Evolutionary conservation across 2,329 filamentous ascomycete genomes (phyloP).

Genomic region (Apiospora phragmitis): DNA sequence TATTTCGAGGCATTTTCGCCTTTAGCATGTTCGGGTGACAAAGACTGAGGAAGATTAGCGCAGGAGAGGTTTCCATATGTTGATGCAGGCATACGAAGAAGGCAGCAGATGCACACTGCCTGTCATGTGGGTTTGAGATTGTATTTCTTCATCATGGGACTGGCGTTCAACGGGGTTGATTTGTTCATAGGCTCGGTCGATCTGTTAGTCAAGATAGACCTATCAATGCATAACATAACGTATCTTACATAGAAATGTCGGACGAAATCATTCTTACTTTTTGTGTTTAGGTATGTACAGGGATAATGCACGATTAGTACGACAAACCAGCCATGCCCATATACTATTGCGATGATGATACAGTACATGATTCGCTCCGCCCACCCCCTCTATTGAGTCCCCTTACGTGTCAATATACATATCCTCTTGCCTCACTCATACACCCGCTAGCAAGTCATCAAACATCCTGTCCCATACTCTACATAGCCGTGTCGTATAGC

Average conservation of each 20-base stretch:
- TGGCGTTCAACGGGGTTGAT: neutral
- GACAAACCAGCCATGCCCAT: neutral
- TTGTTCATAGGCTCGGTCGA: neutral
- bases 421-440: neutral
- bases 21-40: neutral
- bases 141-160: neutral
- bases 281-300: neutral
- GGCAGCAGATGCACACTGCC: neutral
- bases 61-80: neutral
- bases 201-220: neutral
- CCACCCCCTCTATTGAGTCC: neutral
- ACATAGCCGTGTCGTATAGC: neutral
- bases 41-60: neutral
- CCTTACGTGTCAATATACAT: neutral
- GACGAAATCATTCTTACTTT: neutral
- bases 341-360: neutral
- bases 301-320: neutral
- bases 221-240: neutral
- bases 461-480: neutral
- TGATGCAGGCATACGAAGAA: conserved; percentile 5
- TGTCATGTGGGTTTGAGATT: neutral
- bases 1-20: neutral
- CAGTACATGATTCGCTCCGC: neutral
- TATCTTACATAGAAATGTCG: neutral
- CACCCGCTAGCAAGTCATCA: neutral